Evolutionary conservation across 2,329 filamentous ascomycete genomes (phyloP).

Genomic region (Cladophialophora exuberans): DNA sequence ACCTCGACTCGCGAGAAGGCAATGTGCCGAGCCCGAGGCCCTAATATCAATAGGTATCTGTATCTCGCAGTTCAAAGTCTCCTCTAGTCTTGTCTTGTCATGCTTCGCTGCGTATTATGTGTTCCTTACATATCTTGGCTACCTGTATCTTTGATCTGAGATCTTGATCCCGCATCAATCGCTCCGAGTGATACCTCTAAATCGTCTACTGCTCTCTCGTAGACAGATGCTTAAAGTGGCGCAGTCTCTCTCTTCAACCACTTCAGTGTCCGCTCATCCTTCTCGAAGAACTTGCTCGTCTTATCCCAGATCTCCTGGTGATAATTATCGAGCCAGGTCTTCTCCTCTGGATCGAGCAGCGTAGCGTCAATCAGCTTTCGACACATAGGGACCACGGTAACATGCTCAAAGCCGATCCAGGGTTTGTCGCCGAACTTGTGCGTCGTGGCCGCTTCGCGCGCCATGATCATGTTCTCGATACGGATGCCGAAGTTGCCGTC

Average conservation of each 20-base stretch:
- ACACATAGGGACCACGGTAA: conserved; percentile 96
- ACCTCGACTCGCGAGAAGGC: too few relatives aligned
- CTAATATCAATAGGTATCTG: too few relatives aligned
- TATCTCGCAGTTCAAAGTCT: too few relatives aligned
- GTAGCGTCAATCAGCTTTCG: conserved; percentile 78
- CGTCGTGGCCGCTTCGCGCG: conserved; percentile 82
- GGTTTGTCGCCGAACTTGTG: conserved; percentile 92
- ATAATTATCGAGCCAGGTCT: conserved; percentile 84
- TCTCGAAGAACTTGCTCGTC: conserved; percentile 74
- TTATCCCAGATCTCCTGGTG: conserved; percentile 80
- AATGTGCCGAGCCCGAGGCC: too few relatives aligned
- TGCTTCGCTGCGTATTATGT: too few relatives aligned
- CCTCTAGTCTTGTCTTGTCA: too few relatives aligned
- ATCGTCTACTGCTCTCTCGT: too few relatives aligned
- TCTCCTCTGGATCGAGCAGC: conserved; percentile 74
- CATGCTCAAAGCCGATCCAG: conserved; percentile 92
- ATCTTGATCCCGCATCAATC: background rate
- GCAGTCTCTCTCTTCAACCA: conserved; percentile 78
- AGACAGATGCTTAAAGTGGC: conserved; percentile 30
- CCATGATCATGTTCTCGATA: conserved; percentile 94
- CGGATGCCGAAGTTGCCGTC: conserved; percentile 93
- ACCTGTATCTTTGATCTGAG: too few relatives aligned
- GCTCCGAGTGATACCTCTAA: too few relatives aligned
- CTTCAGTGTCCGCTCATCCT: conserved; percentile 69
- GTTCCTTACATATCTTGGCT: too few relatives aligned